Evolutionary conservation across 495 filamentous ascomycete genomes (phyloP).

Genomic region (Xylaria grammica): DNA sequence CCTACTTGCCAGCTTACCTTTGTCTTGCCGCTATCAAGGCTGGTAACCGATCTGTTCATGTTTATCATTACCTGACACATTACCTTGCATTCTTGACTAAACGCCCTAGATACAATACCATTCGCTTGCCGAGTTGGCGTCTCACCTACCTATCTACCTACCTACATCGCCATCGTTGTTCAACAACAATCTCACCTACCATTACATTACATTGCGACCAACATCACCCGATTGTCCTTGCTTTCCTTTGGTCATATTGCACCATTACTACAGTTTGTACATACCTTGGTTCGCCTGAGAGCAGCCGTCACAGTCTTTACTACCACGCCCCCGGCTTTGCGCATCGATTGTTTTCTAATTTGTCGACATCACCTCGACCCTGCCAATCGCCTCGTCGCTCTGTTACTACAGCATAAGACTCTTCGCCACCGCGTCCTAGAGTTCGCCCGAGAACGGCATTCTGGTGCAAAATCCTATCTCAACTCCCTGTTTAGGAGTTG

Average conservation of each 20-base stretch:
- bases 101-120: conserved; percentile 4
- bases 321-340: background rate
- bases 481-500: background rate
- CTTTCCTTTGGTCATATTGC: conserved; percentile 6
- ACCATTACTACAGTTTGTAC: conserved; percentile 6
- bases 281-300: conserved; percentile 8
- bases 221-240: conserved; percentile 10
- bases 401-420: conserved; percentile 11
- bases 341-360: conserved; percentile 10
- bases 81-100: conserved; percentile 13
- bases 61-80: conserved; percentile 13
- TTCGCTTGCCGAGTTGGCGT: conserved; percentile 24
- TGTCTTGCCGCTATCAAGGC: conserved; percentile 6
- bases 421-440: conserved; percentile 15
- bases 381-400: conserved; percentile 18
- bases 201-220: conserved; percentile 16
- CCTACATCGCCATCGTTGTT: conserved; percentile 16
- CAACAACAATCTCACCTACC: conserved; percentile 16
- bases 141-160: conserved; percentile 18
- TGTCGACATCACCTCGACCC: conserved; percentile 8
- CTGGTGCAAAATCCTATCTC: background rate
- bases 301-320: conserved; percentile 4
- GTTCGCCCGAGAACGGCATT: background rate
- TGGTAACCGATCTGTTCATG: background rate
- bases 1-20: conserved; percentile 10